Evolutionary conservation across 148 eudicot genomes (phyloP), one percentile per base, ranked within the genome.

Genomic region (Vaccinium macrocarpon): DNA sequence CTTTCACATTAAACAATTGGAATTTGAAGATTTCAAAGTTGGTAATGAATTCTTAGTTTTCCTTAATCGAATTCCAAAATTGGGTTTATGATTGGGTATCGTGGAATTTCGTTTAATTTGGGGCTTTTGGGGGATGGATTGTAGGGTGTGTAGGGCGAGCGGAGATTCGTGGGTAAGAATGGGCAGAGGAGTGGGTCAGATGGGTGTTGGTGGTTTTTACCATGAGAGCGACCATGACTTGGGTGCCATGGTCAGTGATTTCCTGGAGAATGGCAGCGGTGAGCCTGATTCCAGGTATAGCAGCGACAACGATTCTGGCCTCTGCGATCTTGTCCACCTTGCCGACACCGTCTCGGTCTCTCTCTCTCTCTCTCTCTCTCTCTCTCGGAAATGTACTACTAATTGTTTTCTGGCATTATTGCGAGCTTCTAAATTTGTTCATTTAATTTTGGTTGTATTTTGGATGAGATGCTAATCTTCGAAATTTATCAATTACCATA

Each of bases 171-270:
- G 93, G 95, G 68, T 76, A 80, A 87, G 80, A 68, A 16, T 61
- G 70, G 90, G 88, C 8, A 88, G 85, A 14, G 88, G 84, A 4
- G 85, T 53, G 76, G 86, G 82, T 0, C 78, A 76, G 76, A 82
- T 78, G 15, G 91, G 87, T 0, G 85, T 87, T 56, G 91, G 88
- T 0, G 85, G 88, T 53, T 90, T 86, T 35, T 93, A 97, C 87
- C 88, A 88, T 87, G 97, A 95, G 80, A 94, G 98, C 82, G 98
- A 95, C 88, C 93, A 91, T 81, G 98, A 94, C 83, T 88, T 95
- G 81, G 98, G 94, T 1, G 85, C 85, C 9, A 92, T 94, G 97
- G 98, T 95, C 21, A 91, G 92, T 77, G 98, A 95, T 87, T 95
- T 92, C 84, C 78, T 93, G 72, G 98, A 95, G 50, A 92, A 91